Percentiles rank a stretch among this genome's conserved stretches.
These are phyloP conservation scores for Aspergillus carlsbadensis DNA, from an alignment of 495 filamentous ascomycete species.

Conservation along the genomic window DNA sequence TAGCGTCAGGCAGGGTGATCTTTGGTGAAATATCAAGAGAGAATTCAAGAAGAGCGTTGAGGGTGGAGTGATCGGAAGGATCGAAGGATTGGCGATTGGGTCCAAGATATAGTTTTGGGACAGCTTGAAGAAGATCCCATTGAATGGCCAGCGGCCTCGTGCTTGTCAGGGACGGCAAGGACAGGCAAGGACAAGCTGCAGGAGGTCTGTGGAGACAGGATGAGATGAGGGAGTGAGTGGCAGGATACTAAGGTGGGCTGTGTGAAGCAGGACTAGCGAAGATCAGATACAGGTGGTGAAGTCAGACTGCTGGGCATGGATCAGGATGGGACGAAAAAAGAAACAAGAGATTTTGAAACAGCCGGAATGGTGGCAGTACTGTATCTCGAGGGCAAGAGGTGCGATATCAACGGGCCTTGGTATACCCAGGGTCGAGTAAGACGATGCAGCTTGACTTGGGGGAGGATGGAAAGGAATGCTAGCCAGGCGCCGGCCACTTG, in stretches of 20 bases:
- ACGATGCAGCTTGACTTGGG: neutral
- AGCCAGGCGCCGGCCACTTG: neutral
- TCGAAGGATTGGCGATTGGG: constrained; percentile 21
- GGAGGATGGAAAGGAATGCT: neutral
- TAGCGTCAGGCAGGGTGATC: neutral
- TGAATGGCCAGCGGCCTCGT: constrained; percentile 4
- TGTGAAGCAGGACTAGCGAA: constrained; percentile 20
- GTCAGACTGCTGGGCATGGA: constrained; percentile 12
- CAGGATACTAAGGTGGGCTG: constrained; percentile 22
- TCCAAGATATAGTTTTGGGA: constrained; percentile 23
- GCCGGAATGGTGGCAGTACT: constrained; percentile 10
- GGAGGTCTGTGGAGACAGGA: constrained; percentile 22
- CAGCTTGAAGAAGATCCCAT: constrained; percentile 18
- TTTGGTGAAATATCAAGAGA: neutral
- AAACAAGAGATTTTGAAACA: constrained; percentile 10
- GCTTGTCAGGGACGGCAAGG: constrained; percentile 17
- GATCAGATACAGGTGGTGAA: constrained; percentile 14
- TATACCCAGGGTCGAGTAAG: neutral
- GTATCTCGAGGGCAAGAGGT: neutral
- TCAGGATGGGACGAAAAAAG: constrained; percentile 8
- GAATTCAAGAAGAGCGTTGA: constrained; percentile 8
- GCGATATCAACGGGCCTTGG: neutral
- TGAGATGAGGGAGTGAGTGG: constrained; percentile 11
- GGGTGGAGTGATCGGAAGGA: constrained; percentile 19
- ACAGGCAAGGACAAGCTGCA: constrained; percentile 2